A percentile compares a stretch with the other conserved stretches of the same genome.
Evolutionary conservation across 2,329 filamentous ascomycete genomes (phyloP).

Genomic region (Monilinia laxa): DNA sequence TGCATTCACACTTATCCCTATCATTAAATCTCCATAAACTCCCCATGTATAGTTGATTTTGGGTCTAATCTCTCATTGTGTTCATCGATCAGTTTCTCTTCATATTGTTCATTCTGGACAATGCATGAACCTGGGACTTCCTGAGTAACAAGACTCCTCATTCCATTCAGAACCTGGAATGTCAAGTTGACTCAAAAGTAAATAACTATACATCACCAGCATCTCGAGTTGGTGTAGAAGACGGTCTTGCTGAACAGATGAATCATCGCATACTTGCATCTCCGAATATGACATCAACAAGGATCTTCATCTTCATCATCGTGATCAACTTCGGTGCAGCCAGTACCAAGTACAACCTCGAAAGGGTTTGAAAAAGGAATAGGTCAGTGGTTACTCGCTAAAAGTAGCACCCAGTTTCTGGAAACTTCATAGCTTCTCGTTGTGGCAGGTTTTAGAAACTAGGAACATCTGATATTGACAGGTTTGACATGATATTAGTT

Average conservation of each 20-base stretch:
- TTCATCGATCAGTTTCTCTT: too few species aligned
- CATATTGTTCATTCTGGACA: too few species aligned
- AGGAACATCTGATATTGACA: constrained; percentile 10
- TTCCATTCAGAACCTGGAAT: too few species aligned
- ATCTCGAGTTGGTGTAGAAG: background rate
- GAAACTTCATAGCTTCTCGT: background rate
- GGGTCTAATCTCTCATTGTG: too few species aligned
- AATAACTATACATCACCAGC: too few species aligned
- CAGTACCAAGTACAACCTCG: background rate
- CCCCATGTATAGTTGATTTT: too few species aligned
- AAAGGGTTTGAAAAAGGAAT: background rate
- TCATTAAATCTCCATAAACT: background rate
- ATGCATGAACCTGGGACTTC: too few species aligned
- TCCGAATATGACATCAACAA: background rate
- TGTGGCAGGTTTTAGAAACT: background rate
- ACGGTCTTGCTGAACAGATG: background rate
- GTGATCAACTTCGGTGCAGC: background rate
- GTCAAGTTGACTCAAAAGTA: too few species aligned
- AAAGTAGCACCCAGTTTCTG: background rate
- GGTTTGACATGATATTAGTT: background rate
- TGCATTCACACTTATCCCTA: too few species aligned
- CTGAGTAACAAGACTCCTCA: too few species aligned
- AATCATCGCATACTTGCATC: constrained; percentile 2
- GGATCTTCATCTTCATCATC: background rate
- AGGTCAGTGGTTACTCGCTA: background rate